Conservation (phyloP, 768 basidiomycete genomes). For the Tylopilus sp. region DNA sequence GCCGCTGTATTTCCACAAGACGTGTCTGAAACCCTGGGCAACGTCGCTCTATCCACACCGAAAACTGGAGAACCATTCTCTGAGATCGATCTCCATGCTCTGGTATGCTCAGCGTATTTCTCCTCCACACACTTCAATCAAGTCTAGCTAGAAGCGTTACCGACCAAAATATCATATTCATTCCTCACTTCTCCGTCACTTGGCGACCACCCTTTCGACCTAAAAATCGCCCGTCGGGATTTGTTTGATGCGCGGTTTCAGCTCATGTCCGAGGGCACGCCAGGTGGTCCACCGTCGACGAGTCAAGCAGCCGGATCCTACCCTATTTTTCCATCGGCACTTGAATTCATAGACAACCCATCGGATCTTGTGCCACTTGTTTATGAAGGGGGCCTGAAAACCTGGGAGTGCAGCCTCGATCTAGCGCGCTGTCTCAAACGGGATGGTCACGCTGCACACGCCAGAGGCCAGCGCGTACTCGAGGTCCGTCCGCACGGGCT, state of each 20-base stretch:
- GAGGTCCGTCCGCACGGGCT: conserved; percentile 53
- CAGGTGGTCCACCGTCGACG: conserved; percentile 29
- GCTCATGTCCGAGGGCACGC: conserved; percentile 59
- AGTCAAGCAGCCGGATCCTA: conserved; percentile 13
- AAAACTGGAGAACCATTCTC: conserved; percentile 17
- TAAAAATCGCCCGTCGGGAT: conserved; percentile 70
- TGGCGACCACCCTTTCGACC: conserved; percentile 19
- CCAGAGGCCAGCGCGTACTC: conserved; percentile 54
- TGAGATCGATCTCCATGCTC: conserved; percentile 28
- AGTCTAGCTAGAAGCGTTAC: conserved; percentile 63
- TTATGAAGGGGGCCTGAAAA: conserved; percentile 96
- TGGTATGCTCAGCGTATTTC: conserved; percentile 27
- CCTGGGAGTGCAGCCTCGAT: conserved; percentile 95
- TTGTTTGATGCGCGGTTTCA: conserved; percentile 97
- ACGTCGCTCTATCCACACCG: not conserved
- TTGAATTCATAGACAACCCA: conserved; percentile 72
- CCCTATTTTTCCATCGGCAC: conserved; percentile 29
- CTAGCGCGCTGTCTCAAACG: conserved; percentile 64
- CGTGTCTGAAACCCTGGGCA: not conserved
- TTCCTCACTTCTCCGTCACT: conserved; percentile 53
- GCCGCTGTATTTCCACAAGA: conserved; percentile 16
- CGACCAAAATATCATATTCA: conserved; percentile 77
- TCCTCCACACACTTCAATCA: conserved; percentile 11
- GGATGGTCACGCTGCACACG: conserved; percentile 21
- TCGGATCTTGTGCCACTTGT: conserved; percentile 89